Percentiles rank a stretch among this genome's conserved stretches.
Conservation (phyloP, 108 stramenopile species). For the Cyclotella distinguenda region DNA sequence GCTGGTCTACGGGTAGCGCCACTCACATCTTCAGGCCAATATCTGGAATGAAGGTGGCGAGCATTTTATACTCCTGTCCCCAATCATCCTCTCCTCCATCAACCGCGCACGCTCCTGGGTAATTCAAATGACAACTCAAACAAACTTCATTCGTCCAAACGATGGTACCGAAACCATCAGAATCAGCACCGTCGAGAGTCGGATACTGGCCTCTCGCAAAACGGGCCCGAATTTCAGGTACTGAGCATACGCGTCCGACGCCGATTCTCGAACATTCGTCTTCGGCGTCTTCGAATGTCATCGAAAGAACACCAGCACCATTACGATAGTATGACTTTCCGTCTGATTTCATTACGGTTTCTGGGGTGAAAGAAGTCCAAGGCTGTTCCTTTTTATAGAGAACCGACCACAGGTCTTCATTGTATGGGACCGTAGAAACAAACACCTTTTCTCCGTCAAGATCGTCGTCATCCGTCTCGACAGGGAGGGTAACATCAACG, state of each 20-base stretch:
- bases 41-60: slow-evolving; percentile 33
- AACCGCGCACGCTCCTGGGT: slow-evolving; percentile 27
- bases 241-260: slow-evolving; percentile 38
- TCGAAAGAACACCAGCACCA: slow-evolving; percentile 15
- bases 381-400: slow-evolving; percentile 39
- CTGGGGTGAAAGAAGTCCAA: slow-evolving; percentile 22
- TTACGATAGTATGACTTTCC: slow-evolving; percentile 42
- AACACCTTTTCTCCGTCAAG: slow-evolving; percentile 13
- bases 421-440: slow-evolving; percentile 30
- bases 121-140: slow-evolving; percentile 30
- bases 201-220: slow-evolving; percentile 45
- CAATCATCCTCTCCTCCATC: slow-evolving; percentile 22
- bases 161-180: slow-evolving; percentile 31
- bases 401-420: slow-evolving; percentile 41
- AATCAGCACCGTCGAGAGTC: slow-evolving; percentile 5
- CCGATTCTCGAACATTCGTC: slow-evolving; percentile 41
- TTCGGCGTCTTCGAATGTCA: slow-evolving; percentile 33
- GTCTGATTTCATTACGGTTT: slow-evolving; percentile 39
- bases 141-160: slow-evolving; percentile 46
- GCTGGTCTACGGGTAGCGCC: neutral
- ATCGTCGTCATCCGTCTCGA: slow-evolving; percentile 28
- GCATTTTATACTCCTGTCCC: slow-evolving; percentile 39
- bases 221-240: slow-evolving; percentile 40
- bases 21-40: slow-evolving; percentile 28
- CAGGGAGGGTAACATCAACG: slow-evolving; percentile 40